Evolutionary conservation across 2,329 filamentous ascomycete genomes (phyloP).

Genomic region (Cordyceps tenuipes): DNA sequence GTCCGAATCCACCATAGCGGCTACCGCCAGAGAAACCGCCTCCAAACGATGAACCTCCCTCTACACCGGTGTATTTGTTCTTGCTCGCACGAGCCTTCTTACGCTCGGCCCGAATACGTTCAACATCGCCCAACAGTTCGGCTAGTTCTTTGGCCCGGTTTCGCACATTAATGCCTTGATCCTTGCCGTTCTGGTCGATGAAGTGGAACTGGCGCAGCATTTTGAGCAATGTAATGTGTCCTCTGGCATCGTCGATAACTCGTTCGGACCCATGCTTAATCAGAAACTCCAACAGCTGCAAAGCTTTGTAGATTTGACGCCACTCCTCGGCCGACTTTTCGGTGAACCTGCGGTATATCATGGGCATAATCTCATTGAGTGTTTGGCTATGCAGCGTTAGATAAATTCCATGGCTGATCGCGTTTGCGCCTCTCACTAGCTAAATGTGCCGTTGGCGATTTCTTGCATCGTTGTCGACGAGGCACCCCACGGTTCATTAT

Average conservation of each 20-base stretch:
- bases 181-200: conserved; percentile 93
- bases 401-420: not conserved
- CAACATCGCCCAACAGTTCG: conserved; percentile 87
- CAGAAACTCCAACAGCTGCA: conserved; percentile 92
- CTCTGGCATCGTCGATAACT: conserved; percentile 93
- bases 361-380: conserved; percentile 98
- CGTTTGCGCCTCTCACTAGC: conserved; percentile 61
- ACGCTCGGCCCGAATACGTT: conserved; percentile 68
- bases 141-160: conserved; percentile 94
- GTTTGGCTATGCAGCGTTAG: conserved; percentile 58
- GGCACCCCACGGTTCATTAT: conserved; percentile 96
- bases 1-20: conserved; percentile 87
- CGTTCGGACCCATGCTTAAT: conserved; percentile 97
- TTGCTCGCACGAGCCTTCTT: conserved; percentile 89
- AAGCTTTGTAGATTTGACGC: conserved; percentile 97
- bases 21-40: conserved; percentile 47
- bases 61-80: conserved; percentile 92
- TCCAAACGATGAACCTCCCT: conserved; percentile 63
- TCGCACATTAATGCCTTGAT: conserved; percentile 94
- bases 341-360: conserved; percentile 99
- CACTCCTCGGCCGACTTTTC: conserved; percentile 98
- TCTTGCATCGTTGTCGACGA: conserved; percentile 87
- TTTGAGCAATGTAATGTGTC: conserved; percentile 89
- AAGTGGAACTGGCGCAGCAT: conserved; percentile 98
- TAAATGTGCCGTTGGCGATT: conserved; percentile 95